Base-by-base conservation (phyloP, 768 basidiomycete genomes). In the Brasilioporus rufonigricans region DNA sequence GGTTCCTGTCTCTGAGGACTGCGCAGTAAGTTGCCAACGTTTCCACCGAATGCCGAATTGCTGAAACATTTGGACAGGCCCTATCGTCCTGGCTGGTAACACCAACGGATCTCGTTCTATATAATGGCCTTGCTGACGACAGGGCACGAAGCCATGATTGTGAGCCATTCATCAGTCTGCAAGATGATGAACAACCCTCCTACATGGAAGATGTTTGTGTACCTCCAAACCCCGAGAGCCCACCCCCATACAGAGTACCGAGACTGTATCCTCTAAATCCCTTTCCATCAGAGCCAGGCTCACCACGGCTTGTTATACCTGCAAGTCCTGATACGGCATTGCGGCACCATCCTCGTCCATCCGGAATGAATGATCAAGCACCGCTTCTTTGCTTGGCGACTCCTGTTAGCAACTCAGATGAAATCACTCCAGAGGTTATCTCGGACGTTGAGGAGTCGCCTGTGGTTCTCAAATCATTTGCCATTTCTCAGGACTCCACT, bases 321-420 rank as follows among this genome's bases (percentile, higher is more conserved):
- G 8, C 56, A 35, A 48, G 21, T 32, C 31, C 55, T 35, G 36
- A 50, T 21, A 19, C 8, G 16, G 35, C 33, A 21, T 44, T 43
- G 35, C 61, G 48, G 26, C 69, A 67, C n/a, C 71, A 65, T 50
- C 59, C 68, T 24, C 75, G 74, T 24, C 74, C 74, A 23, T 71
- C 69, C 18, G 72, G 74, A 14, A 59, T 76, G 4, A 72, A 80
- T 35, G 79, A 81, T 50, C 68, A 70, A 44, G 51, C 71, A 2
- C 67, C 71, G 4, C 55, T 69, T 19, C 63, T 56, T 57, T 70
- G 70, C 35, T 64, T 79, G 31, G 72, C 74, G 0, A 73, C 69
- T 23, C 65, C 75, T 18, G 71, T 73, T 19, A n/a, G n/a, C n/a
- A 77, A 75, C 54, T 61, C 72, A 14, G 57, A 52, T 35, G 53